Evolutionary conservation across 208 protist genomes (phyloP).

Genomic region (Acanthamoeba healyi): DNA sequence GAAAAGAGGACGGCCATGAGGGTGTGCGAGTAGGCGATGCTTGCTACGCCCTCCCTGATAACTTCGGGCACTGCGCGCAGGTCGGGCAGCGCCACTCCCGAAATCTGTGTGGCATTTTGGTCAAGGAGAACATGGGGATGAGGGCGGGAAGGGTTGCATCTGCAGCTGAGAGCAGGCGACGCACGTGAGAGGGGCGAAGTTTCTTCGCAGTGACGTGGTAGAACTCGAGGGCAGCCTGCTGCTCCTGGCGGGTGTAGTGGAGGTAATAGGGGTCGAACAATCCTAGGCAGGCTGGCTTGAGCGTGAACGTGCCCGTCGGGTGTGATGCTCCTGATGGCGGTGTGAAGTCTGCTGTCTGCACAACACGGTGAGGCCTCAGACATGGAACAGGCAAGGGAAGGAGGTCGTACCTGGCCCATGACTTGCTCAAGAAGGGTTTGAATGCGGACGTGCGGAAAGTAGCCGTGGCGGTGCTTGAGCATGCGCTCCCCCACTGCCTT

Average conservation of each 20-base stretch:
- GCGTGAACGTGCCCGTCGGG: constrained; percentile 16
- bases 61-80: neutral
- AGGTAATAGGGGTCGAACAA: constrained; percentile 58
- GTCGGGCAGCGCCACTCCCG: neutral
- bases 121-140: neutral
- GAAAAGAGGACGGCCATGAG: constrained; percentile 14
- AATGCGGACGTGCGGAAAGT: constrained; percentile 1
- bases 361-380: too few species aligned
- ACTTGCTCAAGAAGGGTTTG: neutral
- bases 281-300: neutral
- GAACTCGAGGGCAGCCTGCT: neutral
- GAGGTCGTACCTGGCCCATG: neutral
- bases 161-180: neutral
- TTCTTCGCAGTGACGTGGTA: constrained; percentile 22
- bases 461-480: constrained; percentile 38
- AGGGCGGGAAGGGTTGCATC: neutral
- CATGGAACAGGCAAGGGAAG: neutral
- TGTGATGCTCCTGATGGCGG: neutral
- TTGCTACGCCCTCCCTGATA: neutral
- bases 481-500: constrained; percentile 47
- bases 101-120: neutral
- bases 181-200: neutral
- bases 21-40: neutral
- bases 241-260: constrained; percentile 15
- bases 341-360: constrained; percentile 2